Conservation (phyloP, 805 yeast genomes). For the Candida schatavii region DNA sequence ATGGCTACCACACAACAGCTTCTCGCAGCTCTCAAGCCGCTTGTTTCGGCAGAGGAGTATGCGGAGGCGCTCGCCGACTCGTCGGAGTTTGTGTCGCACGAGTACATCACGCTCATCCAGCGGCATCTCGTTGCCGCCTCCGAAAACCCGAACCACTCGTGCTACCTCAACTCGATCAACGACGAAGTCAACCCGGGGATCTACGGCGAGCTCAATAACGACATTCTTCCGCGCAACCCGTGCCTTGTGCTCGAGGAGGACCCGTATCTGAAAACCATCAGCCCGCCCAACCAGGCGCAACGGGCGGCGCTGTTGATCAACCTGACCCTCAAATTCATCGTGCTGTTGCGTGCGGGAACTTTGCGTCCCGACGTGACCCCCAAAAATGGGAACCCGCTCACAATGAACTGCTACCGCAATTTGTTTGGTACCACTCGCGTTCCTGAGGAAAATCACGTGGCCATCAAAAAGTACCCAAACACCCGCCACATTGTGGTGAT, state of each 20-base stretch:
- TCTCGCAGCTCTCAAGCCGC: constrained; percentile 56
- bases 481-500: constrained; percentile 51
- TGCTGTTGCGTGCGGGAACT: constrained; percentile 52
- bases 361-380: constrained; percentile 60
- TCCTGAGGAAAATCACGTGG: constrained; percentile 36
- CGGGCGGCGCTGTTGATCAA: constrained; percentile 65
- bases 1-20: constrained; percentile 50
- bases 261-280: constrained; percentile 52
- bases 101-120: constrained; percentile 47
- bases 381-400: constrained; percentile 46
- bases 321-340: constrained; percentile 64
- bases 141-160: constrained; percentile 35
- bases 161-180: constrained; percentile 56
- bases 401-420: constrained; percentile 67
- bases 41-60: constrained; percentile 53
- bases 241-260: constrained; percentile 73
- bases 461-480: constrained; percentile 36
- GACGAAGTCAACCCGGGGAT: constrained; percentile 52
- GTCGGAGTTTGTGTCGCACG: constrained; percentile 42
- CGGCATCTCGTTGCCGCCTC: constrained; percentile 50
- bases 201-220: constrained; percentile 62
- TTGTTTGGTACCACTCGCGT: constrained; percentile 68
- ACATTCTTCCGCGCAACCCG: constrained; percentile 74
- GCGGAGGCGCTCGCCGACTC: constrained; percentile 42
- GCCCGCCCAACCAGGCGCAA: constrained; percentile 64